Conservation (phyloP, 2,329 filamentous ascomycete species). For the Periconia sp. region DNA sequence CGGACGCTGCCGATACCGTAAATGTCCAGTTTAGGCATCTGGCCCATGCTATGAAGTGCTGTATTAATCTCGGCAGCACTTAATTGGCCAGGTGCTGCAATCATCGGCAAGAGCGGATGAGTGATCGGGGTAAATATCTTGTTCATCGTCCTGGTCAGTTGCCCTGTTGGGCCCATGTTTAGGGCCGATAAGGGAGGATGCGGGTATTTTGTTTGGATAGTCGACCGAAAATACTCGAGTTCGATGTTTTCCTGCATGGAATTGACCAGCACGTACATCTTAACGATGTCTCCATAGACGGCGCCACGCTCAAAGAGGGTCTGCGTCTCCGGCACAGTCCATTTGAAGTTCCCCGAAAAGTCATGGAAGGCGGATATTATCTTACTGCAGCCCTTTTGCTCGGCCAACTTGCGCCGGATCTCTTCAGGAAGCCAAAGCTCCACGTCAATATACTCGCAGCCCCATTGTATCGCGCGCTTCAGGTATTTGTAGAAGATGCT, state of each 20-base stretch:
- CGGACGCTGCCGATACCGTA: conserved; percentile 78
- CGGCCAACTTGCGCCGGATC: conserved; percentile 71
- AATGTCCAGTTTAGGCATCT: conserved; percentile 78
- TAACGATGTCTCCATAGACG: conserved; percentile 82
- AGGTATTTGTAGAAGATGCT: conserved; percentile 78
- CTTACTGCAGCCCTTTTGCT: conserved; percentile 76
- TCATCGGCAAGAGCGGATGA: conserved; percentile 80
- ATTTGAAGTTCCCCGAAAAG: conserved; percentile 83
- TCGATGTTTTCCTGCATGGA: conserved; percentile 88
- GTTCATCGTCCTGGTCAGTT: conserved; percentile 82
- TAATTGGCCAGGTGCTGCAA: conserved; percentile 84
- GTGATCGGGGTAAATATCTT: conserved; percentile 89
- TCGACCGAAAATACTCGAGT: conserved; percentile 84
- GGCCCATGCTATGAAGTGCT: conserved; percentile 77
- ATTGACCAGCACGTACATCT: conserved; percentile 86
- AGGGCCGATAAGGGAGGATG: conserved; percentile 80
- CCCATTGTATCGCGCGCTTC: conserved; percentile 85
- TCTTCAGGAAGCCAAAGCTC: conserved; percentile 84
- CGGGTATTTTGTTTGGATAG: conserved; percentile 72
- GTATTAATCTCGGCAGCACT: conserved; percentile 86
- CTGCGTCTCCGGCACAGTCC: conserved; percentile 76
- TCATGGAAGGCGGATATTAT: conserved; percentile 95
- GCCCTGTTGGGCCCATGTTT: conserved; percentile 87
- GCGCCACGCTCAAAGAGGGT: conserved; percentile 73
- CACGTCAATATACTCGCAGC: conserved; percentile 88